phyloP scores from a whole-genome alignment of 441 rosid species.

The Mallotus repandus region DNA sequence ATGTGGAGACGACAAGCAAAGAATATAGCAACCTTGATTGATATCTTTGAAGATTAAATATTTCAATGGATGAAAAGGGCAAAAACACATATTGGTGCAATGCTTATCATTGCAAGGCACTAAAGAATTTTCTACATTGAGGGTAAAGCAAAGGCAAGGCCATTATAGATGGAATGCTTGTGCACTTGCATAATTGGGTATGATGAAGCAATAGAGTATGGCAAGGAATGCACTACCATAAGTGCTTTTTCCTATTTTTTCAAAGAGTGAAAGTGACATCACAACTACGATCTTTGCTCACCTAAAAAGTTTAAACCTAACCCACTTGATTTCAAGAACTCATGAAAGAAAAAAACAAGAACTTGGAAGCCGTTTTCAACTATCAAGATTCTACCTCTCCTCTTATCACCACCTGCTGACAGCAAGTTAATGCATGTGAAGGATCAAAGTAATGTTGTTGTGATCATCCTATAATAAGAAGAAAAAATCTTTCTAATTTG shows the following conservation, averaged over 20 bases:
- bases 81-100: not conserved
- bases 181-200: not conserved
- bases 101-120: not conserved
- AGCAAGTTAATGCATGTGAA: not conserved
- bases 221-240: constrained; percentile 10
- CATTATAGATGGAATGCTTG: not conserved
- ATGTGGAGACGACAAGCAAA: not conserved
- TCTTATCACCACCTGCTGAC: not conserved
- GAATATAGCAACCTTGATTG: not conserved
- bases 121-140: not conserved
- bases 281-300: constrained; percentile 7
- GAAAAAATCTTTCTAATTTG: not conserved
- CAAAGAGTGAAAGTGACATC: constrained; percentile 2
- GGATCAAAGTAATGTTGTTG: too few relatives aligned
- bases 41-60: not conserved
- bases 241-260: not conserved
- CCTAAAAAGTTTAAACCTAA: not conserved
- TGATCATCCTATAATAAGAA: too few relatives aligned
- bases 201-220: not conserved
- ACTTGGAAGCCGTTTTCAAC: not conserved
- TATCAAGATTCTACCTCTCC: constrained; percentile 1
- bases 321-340: not conserved
- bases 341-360: not conserved
- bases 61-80: not conserved
- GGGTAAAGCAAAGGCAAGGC: constrained; percentile 12